Conservation (phyloP, 129 eudicot genomes). For the Cynara cardunculus region DNA sequence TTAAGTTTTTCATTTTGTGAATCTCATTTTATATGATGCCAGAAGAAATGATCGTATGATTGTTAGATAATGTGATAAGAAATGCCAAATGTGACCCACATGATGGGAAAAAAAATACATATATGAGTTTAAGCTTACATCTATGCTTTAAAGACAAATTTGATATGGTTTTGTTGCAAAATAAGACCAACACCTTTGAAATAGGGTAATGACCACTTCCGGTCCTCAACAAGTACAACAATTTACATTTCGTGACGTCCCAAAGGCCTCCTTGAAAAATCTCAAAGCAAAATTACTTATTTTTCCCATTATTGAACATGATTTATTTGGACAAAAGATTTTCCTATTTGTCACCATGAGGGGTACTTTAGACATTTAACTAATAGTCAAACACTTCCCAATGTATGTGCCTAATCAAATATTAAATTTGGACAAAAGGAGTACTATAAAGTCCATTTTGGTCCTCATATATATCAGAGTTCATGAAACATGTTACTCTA, state of each 20-base stretch:
- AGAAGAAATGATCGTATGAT: background rate
- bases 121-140: background rate
- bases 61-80: background rate
- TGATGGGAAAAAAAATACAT: background rate
- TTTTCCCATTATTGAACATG: background rate
- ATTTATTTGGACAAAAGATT: background rate
- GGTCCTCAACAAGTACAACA: background rate
- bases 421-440: background rate
- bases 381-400: background rate
- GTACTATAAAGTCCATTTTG: background rate
- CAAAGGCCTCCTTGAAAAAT: too few species aligned
- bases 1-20: constrained; percentile 8
- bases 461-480: background rate
- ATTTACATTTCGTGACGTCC: background rate
- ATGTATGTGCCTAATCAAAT: background rate
- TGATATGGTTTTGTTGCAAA: background rate
- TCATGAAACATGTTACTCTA: background rate
- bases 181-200: background rate
- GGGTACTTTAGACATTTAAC: background rate
- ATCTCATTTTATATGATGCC: background rate
- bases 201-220: background rate
- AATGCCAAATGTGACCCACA: background rate
- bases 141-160: background rate
- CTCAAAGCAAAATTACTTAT: too few species aligned
- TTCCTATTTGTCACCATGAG: background rate